phyloP scores from a whole-genome alignment of 2,329 filamentous ascomycete genomes.

The Zasmidium cellare region DNA sequence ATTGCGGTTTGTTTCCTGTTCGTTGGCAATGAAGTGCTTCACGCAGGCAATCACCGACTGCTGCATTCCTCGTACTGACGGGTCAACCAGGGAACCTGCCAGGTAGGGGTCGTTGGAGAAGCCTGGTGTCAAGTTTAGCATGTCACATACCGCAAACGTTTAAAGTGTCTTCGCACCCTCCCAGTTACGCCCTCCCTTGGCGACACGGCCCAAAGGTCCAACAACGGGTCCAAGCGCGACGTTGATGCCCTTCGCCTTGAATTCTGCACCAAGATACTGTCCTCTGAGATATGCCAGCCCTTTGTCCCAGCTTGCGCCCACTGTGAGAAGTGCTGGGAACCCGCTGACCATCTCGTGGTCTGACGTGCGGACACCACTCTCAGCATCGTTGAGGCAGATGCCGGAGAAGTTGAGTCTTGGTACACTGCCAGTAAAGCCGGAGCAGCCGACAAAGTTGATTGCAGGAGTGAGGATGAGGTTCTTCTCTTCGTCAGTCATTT shows the following conservation, averaged over 20 bases:
- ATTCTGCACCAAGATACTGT: conserved; percentile 33
- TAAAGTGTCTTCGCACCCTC: too few species aligned
- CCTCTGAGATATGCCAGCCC: conserved; percentile 34
- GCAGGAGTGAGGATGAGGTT: conserved; percentile 38
- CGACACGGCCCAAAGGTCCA: conserved; percentile 33
- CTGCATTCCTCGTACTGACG: conserved; percentile 28
- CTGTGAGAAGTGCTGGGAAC: conserved; percentile 39
- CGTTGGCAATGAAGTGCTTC: conserved; percentile 28
- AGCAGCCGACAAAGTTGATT: conserved; percentile 29
- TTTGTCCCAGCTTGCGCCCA: conserved; percentile 41
- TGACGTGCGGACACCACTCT: conserved; percentile 47
- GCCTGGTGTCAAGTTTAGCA: conserved; percentile 32
- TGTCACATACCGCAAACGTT: too few species aligned
- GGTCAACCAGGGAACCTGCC: conserved; percentile 25
- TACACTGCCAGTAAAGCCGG: conserved; percentile 56
- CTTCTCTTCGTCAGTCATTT: conserved; percentile 42
- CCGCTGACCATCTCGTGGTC: conserved; percentile 50
- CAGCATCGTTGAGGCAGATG: conserved; percentile 43
- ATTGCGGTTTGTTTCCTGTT: conserved; percentile 32
- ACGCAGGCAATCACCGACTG: conserved; percentile 41
- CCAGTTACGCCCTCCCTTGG: conserved; percentile 35
- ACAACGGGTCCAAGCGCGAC: conserved; percentile 33
- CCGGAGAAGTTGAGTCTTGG: conserved; percentile 40
- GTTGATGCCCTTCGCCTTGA: conserved; percentile 32
- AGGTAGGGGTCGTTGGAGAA: conserved; percentile 62